Evolutionary conservation across 768 basidiomycete genomes (phyloP), one percentile per base, ranked within the genome.

Genomic region (Pholiota microspora): DNA sequence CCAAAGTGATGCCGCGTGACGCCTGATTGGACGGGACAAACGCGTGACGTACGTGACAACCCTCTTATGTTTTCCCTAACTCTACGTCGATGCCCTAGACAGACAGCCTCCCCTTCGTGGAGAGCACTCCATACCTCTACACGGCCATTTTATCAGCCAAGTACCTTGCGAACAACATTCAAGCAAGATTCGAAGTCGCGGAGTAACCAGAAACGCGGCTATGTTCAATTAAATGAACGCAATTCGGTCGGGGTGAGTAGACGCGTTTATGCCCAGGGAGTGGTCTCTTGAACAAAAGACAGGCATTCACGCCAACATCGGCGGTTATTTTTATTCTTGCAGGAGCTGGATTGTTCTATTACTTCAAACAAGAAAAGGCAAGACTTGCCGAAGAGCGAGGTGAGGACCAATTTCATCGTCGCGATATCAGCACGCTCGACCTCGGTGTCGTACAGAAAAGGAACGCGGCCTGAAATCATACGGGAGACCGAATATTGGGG

Each of bases 301-400:
- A 98, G 95, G 90, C 92, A n/a, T 97, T 98, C 68, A 94, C 93
- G 2, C 94, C 93, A 24, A 79, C 77, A 49, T 86, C 94, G 1
- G 95, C 92, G 0, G 85, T 78, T 0, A 64, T 98, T 18, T 97
- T 99, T 68, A 69, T 96, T n/a, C 73, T 80, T 1, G 87, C 92
- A 6, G 94, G 94, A 1, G 73, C 80, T 9, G 94, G 86, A 2
- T 76, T 99, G 15, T 91, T 85, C 65, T 85, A 81, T 61, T 98
- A 98, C 73, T 98, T 99, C 73, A 80, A 84, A 49, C 75, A 84
- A 53, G 94, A 98, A 70, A 98, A 98, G 73, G 77, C 76, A 35
- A 82, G 87, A 59, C 68, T 96, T 23, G 74, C 81, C 25, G 89
- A 92, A 67, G 77, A 86, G 65, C 86, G 87, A 66, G 84, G 93